phyloP scores from a whole-genome alignment of 2,329 filamentous ascomycete genomes.

The Talaromyces sp. region DNA sequence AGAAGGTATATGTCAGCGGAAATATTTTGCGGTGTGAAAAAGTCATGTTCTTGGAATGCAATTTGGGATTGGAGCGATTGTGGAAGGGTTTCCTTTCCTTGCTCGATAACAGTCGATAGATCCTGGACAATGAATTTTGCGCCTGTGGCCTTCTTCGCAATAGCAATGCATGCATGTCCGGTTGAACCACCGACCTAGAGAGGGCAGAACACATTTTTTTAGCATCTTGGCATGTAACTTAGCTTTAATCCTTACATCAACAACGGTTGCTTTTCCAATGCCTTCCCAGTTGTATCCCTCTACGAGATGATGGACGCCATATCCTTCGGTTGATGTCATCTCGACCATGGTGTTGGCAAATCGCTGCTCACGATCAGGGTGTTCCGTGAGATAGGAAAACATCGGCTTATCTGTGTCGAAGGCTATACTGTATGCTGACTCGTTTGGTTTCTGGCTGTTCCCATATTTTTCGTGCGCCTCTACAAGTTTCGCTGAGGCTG shows the following conservation, averaged over 20 bases:
- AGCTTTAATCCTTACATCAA: conserved; percentile 13
- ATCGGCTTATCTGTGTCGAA: conserved; percentile 12
- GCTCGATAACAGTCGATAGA: conserved; percentile 5
- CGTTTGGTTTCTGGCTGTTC: conserved; percentile 7
- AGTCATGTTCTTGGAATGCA: conserved; percentile 13
- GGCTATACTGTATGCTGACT: conserved; percentile 10
- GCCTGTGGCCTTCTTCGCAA: conserved; percentile 11
- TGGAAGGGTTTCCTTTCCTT: conserved; percentile 9
- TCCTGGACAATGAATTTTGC: conserved; percentile 13
- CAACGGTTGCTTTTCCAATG: conserved; percentile 14
- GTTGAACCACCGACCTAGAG: conserved; percentile 13
- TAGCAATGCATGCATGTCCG: conserved; percentile 9
- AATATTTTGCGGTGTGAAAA: conserved; percentile 14
- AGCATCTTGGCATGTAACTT: too few species aligned
- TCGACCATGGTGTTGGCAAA: conserved; percentile 14
- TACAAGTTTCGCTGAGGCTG: conserved; percentile 13
- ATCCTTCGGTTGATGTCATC: conserved; percentile 14
- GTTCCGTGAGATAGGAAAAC: conserved; percentile 7
- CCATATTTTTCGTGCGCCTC: conserved; percentile 12
- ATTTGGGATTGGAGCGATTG: conserved; percentile 7
- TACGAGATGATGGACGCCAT: conserved; percentile 14
- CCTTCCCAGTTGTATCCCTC: conserved; percentile 16
- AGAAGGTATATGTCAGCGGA: conserved; percentile 14
- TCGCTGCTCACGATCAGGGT: conserved; percentile 9
- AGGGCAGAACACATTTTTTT: background rate